These are phyloP conservation scores for Camellia sinensis DNA, from an alignment of 148 eudicot species.

Conservation along the genomic window DNA sequence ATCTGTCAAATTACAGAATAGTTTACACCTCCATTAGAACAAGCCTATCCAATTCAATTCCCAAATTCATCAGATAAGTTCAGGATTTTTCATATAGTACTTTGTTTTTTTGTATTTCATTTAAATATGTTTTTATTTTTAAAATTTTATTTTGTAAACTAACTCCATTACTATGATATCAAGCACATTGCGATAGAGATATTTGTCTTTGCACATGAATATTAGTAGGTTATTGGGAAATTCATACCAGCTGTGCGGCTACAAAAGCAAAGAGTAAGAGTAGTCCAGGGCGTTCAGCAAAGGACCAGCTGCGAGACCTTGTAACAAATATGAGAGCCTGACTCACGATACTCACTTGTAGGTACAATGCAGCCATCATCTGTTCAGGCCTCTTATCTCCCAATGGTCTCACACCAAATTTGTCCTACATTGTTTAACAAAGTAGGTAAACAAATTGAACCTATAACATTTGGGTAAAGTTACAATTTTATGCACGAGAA, in stretches of 20 bases:
- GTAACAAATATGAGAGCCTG: slow-evolving; percentile 75
- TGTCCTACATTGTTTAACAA: slow-evolving; percentile 23
- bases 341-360: slow-evolving; percentile 70
- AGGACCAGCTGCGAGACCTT: slow-evolving; percentile 70
- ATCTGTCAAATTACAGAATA: slow-evolving; percentile 29
- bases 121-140: no score
- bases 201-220: no score
- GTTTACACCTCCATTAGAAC: background rate
- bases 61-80: no score
- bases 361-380: slow-evolving; percentile 59
- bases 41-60: no score
- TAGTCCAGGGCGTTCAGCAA: slow-evolving; percentile 55
- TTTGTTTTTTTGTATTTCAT: no score
- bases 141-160: no score
- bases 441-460: background rate
- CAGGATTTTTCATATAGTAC: no score
- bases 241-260: slow-evolving; percentile 56
- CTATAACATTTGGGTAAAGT: background rate
- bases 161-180: no score
- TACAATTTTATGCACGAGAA: background rate
- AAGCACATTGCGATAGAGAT: no score
- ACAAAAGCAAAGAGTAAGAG: slow-evolving; percentile 49
- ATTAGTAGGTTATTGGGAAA: no score
- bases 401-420: slow-evolving; percentile 33
- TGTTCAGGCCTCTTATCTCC: slow-evolving; percentile 19